These are phyloP conservation scores for Tolypocladium guangdongense DNA, from an alignment of 2,329 filamentous ascomycete genomes.

Conservation along the genomic window DNA sequence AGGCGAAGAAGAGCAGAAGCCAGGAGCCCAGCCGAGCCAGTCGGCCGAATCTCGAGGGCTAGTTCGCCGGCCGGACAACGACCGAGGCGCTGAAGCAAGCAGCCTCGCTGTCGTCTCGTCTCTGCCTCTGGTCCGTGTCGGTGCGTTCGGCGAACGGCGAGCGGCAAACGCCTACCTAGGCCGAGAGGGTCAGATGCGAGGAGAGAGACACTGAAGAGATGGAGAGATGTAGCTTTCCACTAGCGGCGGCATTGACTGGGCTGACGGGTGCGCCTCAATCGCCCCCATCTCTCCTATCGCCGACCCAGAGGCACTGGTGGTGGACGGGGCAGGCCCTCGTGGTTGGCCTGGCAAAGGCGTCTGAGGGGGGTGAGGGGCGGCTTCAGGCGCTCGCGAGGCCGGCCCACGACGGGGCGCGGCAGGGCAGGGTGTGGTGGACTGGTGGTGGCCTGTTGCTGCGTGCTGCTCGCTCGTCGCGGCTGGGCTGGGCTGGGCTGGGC, in stretches of 20 bases:
- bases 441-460: neutral
- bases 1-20: neutral
- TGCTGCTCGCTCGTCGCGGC: neutral
- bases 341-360: neutral
- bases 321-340: neutral
- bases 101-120: neutral
- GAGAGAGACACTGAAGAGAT: neutral
- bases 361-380: neutral
- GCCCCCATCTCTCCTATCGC: constrained; percentile 6
- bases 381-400: neutral
- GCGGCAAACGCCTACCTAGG: neutral
- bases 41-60: neutral
- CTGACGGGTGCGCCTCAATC: constrained; percentile 5
- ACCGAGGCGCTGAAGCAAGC: neutral
- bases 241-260: constrained; percentile 6
- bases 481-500: too few species aligned
- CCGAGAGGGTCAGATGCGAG: neutral
- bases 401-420: neutral
- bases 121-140: neutral
- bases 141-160: neutral
- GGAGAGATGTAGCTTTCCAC: constrained; percentile 2
- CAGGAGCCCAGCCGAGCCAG: neutral
- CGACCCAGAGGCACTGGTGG: constrained; percentile 3
- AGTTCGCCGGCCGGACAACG: neutral
- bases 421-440: neutral